A percentile compares a stretch with the other conserved stretches of the same genome.
These are phyloP conservation scores for Symbiodinium natans DNA, from an alignment of 73 alveolate species.

Conservation along the genomic window DNA sequence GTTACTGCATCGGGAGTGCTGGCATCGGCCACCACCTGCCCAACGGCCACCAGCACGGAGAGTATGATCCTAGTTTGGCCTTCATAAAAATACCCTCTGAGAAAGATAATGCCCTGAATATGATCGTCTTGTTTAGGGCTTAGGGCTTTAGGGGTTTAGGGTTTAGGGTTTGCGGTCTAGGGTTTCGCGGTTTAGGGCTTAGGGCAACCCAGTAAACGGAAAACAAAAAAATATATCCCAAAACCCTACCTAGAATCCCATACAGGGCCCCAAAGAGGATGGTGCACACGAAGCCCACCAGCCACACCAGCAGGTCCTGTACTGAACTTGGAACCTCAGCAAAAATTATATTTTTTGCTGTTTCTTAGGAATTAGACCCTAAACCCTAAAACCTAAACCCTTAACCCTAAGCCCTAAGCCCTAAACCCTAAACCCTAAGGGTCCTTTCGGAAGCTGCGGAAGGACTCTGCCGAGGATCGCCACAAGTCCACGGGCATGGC, in stretches of 20 bases:
- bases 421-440: neutral
- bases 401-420: neutral
- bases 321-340: neutral
- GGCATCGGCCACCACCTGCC: slow-evolving; percentile 50
- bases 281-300: slow-evolving; percentile 31
- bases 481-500: slow-evolving; percentile 28
- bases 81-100: too few relatives aligned
- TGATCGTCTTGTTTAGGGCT: too few relatives aligned
- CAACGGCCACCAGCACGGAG: slow-evolving; percentile 33
- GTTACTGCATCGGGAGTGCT: slow-evolving; percentile 2
- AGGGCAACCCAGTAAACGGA: neutral
- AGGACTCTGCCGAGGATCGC: neutral
- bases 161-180: too few relatives aligned
- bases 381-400: neutral
- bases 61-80: too few relatives aligned
- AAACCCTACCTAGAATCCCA: too few relatives aligned
- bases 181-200: too few relatives aligned
- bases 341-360: too few relatives aligned
- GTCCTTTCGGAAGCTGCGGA: slow-evolving; percentile 43
- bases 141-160: too few relatives aligned
- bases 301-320: slow-evolving; percentile 38
- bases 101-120: too few relatives aligned
- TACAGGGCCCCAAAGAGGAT: slow-evolving; percentile 50
- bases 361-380: neutral
- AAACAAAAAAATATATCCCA: too few relatives aligned